These are phyloP conservation scores for Vicia villosa DNA, from an alignment of 306 rosid genomes.

Conservation along the genomic window DNA sequence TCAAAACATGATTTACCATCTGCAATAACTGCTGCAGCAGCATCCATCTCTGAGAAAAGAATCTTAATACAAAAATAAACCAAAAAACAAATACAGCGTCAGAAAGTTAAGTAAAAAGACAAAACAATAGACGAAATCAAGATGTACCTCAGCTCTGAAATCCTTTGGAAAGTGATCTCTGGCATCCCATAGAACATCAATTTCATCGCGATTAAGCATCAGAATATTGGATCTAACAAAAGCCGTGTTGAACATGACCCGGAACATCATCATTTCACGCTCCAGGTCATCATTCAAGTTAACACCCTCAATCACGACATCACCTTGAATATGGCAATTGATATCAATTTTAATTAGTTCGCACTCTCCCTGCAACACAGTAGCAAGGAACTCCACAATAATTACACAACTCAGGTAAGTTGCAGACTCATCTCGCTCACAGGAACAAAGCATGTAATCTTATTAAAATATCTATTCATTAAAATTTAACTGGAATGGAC, in stretches of 20 bases:
- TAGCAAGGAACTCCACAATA: constrained; percentile 35
- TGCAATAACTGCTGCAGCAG: constrained; percentile 56
- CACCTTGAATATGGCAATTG: constrained; percentile 89
- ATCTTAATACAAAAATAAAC: constrained; percentile 59
- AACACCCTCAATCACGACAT: constrained; percentile 83
- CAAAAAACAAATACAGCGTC: constrained; percentile 38
- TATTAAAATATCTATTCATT: background rate
- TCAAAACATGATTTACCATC: constrained; percentile 65
- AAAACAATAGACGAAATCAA: constrained; percentile 35
- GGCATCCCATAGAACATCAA: constrained; percentile 79
- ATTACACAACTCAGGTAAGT: constrained; percentile 15
- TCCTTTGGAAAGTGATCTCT: constrained; percentile 77
- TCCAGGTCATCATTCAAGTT: constrained; percentile 66
- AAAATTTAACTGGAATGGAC: background rate
- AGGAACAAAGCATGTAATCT: background rate
- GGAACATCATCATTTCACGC: constrained; percentile 78
- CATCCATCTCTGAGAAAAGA: constrained; percentile 92
- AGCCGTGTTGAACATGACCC: constrained; percentile 88
- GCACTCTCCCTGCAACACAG: constrained; percentile 73
- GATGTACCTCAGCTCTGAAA: constrained; percentile 88
- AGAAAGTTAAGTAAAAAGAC: constrained; percentile 19
- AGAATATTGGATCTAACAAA: constrained; percentile 91
- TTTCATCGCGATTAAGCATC: constrained; percentile 85
- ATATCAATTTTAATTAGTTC: constrained; percentile 87
- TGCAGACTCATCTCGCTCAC: constrained; percentile 10